Evolutionary conservation across 2,329 filamentous ascomycete species (phyloP).

Genomic region (Aspergillus pseudoviridinutans): DNA sequence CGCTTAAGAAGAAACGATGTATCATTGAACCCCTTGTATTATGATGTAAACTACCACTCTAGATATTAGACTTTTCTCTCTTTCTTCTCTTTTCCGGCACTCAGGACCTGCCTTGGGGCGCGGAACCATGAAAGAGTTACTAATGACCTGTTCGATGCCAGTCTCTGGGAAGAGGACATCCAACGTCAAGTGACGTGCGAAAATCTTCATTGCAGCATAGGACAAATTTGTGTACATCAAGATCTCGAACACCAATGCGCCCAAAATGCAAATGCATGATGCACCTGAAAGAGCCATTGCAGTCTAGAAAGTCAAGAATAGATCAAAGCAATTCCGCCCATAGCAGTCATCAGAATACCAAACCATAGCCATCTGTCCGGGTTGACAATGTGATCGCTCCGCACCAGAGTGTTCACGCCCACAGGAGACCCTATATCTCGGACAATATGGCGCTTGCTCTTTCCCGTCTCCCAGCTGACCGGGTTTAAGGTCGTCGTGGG

Average conservation of each 20-base stretch:
- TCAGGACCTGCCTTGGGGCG: not conserved
- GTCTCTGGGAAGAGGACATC: not conserved
- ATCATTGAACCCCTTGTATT: conserved; percentile 17
- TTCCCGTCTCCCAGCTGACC: conserved; percentile 36
- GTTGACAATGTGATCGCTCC: conserved; percentile 32
- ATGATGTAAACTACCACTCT: conserved; percentile 15
- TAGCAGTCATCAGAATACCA: conserved; percentile 44
- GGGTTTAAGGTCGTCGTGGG: conserved; percentile 65
- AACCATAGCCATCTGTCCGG: conserved; percentile 47
- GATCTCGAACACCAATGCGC: conserved; percentile 3
- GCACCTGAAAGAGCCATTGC: not conserved
- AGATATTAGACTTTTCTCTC: conserved; percentile 1
- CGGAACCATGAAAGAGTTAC: not conserved
- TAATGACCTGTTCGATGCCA: not conserved
- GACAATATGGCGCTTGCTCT: conserved; percentile 29
- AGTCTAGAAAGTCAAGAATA: conserved; percentile 22
- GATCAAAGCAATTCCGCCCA: conserved; percentile 40
- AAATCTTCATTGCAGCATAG: not conserved
- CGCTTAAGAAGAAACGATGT: conserved; percentile 15
- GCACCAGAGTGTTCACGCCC: conserved; percentile 25
- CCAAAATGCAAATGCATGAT: not conserved
- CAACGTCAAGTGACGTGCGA: conserved; percentile 3
- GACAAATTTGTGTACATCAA: not conserved
- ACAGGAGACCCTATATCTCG: conserved; percentile 16
- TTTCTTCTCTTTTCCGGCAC: not conserved